These are phyloP conservation scores for Vitis rupestris DNA, from an alignment of 164 flowering plant species.

Conservation along the genomic window DNA sequence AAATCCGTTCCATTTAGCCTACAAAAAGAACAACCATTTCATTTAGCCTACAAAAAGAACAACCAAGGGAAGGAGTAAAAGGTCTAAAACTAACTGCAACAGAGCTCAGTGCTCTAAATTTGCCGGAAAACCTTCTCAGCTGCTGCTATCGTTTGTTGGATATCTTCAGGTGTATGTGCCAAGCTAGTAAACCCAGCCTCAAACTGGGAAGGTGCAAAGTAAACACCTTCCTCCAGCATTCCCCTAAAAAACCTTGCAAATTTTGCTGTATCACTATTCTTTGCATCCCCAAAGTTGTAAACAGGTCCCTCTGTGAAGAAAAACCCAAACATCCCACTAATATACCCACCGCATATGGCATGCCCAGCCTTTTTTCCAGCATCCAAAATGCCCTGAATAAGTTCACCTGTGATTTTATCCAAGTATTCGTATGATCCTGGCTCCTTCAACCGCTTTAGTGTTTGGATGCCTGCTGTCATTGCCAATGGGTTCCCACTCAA, in stretches of 20 bases:
- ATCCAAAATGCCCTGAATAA: conserved; percentile 60
- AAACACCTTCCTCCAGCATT: conserved; percentile 94
- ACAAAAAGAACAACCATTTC: too few species aligned
- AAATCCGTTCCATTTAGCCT: too few species aligned
- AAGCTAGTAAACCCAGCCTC: conserved; percentile 98
- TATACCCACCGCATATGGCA: conserved; percentile 77
- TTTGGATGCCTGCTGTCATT: conserved; percentile 97
- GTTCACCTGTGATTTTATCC: conserved; percentile 65
- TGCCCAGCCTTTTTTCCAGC: conserved; percentile 83
- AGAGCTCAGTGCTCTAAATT: conserved; percentile 28
- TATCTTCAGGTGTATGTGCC: conserved; percentile 77
- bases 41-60: too few species aligned
- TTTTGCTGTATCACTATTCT: conserved; percentile 80
- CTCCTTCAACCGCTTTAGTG: conserved; percentile 65
- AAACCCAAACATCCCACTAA: conserved; percentile 91
- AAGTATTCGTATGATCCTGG: conserved; percentile 72
- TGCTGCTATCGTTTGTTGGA: conserved; percentile 72
- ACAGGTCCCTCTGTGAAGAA: conserved; percentile 95
- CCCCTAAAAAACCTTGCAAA: conserved; percentile 74
- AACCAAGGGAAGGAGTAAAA: not conserved
- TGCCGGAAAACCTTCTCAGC: conserved; percentile 73
- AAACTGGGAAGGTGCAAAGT: conserved; percentile 92
- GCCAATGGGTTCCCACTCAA: conserved; percentile 97
- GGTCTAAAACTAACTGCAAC: not conserved
- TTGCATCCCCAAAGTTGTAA: conserved; percentile 78